Conservation (phyloP, 441 rosid genomes). For the Geranium incanum region DNA sequence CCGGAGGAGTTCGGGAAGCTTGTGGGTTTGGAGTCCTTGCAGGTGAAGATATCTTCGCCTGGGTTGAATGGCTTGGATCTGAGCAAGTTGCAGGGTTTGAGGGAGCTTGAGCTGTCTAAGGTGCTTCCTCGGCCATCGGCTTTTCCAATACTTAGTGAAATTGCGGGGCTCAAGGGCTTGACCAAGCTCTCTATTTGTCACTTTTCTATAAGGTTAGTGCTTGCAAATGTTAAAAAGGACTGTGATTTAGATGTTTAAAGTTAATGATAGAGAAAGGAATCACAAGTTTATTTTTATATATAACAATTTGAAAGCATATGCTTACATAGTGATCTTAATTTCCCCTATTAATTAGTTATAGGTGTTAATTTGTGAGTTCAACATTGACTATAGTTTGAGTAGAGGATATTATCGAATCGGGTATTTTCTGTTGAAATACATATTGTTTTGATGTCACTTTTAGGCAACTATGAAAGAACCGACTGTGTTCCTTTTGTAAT, state of each 20-base stretch:
- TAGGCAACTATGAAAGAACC: neutral
- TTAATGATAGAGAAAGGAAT: neutral
- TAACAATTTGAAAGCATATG: neutral
- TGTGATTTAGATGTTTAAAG: neutral
- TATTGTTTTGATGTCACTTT: neutral
- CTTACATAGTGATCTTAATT: neutral
- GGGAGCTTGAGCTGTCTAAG: constrained; percentile 78
- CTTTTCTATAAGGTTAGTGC: constrained; percentile 68
- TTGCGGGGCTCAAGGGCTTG: constrained; percentile 70
- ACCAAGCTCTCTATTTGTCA: constrained; percentile 83
- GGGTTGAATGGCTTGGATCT: constrained; percentile 54
- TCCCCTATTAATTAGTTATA: neutral
- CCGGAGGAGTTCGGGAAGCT: constrained; percentile 60
- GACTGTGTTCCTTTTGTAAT: neutral
- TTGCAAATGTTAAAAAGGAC: neutral
- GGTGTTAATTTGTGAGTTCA: neutral
- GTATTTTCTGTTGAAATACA: neutral
- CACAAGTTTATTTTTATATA: neutral
- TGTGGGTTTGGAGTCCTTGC: constrained; percentile 68
- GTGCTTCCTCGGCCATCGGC: constrained; percentile 64
- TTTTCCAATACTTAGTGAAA: constrained; percentile 65
- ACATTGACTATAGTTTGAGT: neutral
- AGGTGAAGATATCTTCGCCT: constrained; percentile 64
- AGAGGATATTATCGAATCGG: neutral
- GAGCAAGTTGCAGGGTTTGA: constrained; percentile 57